phyloP scores from a whole-genome alignment of 495 filamentous ascomycete species.

The Hypomontagnella monticulosa region DNA sequence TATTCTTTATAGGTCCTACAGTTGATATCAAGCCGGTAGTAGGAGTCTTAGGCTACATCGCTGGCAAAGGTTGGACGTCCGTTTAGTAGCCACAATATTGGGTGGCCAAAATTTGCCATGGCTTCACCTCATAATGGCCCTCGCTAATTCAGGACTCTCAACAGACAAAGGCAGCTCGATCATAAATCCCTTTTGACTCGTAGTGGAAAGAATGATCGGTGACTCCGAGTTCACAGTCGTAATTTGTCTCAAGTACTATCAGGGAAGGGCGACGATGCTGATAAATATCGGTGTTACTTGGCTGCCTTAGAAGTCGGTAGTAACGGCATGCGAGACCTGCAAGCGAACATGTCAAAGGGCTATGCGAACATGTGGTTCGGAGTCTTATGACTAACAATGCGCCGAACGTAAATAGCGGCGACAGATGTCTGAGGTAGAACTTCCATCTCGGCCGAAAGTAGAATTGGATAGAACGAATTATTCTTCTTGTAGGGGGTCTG shows the following conservation, averaged over 20 bases:
- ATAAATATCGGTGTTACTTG: neutral
- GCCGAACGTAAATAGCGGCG: slow-evolving; percentile 18
- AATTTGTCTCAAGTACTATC: slow-evolving; percentile 5
- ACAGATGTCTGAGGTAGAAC: slow-evolving; percentile 15
- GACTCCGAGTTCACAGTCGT: neutral
- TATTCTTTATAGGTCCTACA: neutral
- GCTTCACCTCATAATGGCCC: neutral
- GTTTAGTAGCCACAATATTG: neutral
- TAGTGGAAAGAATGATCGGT: neutral
- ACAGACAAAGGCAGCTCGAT: slow-evolving; percentile 13
- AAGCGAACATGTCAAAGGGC: slow-evolving; percentile 12
- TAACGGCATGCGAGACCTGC: slow-evolving; percentile 21
- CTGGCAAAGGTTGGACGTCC: neutral
- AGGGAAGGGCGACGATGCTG: neutral
- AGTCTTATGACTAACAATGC: slow-evolving; percentile 29
- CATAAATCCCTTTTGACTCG: neutral
- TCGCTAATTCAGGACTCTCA: neutral
- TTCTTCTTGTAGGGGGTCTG: neutral
- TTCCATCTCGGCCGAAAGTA: slow-evolving; percentile 16
- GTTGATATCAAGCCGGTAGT: neutral
- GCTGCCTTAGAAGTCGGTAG: neutral
- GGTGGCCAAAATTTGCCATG: slow-evolving; percentile 8
- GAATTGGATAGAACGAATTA: slow-evolving; percentile 22
- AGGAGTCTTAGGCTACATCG: slow-evolving; percentile 15
- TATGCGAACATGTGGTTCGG: slow-evolving; percentile 6